Evolutionary conservation across 2,329 filamentous ascomycete genomes (phyloP).

Genomic region (Aspergillus sp.): DNA sequence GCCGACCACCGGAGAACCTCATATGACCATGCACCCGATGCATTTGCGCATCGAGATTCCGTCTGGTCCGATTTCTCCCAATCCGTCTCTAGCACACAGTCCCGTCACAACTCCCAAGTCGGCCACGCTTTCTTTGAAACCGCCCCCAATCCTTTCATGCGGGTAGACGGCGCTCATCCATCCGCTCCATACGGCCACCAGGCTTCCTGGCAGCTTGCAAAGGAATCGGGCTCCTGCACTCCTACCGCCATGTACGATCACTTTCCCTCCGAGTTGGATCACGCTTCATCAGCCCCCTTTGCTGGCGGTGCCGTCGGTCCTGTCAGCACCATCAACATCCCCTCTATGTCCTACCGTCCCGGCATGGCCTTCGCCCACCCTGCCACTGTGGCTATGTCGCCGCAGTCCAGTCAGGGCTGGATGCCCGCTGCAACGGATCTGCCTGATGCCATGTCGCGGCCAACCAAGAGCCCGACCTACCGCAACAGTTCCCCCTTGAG

Average conservation of each 20-base stretch:
- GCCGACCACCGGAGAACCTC: constrained; percentile 48
- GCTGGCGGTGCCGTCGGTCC: constrained; percentile 46
- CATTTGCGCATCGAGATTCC: constrained; percentile 56
- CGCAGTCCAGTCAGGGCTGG: constrained; percentile 63
- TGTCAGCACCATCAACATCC: constrained; percentile 42
- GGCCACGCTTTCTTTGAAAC: constrained; percentile 53
- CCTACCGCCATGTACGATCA: constrained; percentile 72
- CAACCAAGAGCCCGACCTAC: constrained; percentile 66
- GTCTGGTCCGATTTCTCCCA: constrained; percentile 53
- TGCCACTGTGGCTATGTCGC: constrained; percentile 59
- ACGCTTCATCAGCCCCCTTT: constrained; percentile 46
- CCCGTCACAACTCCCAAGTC: constrained; percentile 45
- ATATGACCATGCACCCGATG: constrained; percentile 52
- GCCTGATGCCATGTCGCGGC: constrained; percentile 54
- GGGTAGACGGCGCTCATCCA: constrained; percentile 55
- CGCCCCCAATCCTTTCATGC: constrained; percentile 64
- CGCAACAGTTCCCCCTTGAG: constrained; percentile 72
- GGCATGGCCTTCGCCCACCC: constrained; percentile 53
- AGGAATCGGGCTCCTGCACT: constrained; percentile 70
- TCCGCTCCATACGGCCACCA: constrained; percentile 49
- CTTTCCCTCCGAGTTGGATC: constrained; percentile 56
- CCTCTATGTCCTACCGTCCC: constrained; percentile 47
- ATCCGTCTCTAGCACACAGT: constrained; percentile 44
- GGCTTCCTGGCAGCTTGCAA: constrained; percentile 64
- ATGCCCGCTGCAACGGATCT: constrained; percentile 50